Evolutionary conservation across 352 stramenopile species (phyloP).

Genomic region (Globisporangium sylvaticum): DNA sequence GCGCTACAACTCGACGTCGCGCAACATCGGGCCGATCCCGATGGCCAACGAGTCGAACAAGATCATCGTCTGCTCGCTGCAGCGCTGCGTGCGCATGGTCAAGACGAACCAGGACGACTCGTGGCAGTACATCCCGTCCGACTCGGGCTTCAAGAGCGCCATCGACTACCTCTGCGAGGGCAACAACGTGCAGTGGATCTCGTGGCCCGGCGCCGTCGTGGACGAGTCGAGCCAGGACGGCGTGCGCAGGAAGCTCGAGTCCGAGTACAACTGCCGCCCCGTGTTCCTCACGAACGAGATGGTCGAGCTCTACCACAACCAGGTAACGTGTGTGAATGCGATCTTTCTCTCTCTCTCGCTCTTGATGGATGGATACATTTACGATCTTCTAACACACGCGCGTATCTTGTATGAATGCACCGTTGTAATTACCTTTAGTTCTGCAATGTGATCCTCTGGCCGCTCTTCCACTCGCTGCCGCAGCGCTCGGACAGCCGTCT

Average conservation of each 20-base stretch:
- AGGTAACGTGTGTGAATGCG: slow-evolving; percentile 18
- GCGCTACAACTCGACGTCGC: slow-evolving; percentile 53
- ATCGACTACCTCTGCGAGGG: slow-evolving; percentile 67
- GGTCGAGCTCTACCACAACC: slow-evolving; percentile 84
- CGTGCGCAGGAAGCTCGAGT: slow-evolving; percentile 66
- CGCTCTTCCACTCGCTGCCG: slow-evolving; percentile 88
- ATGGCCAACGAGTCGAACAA: slow-evolving; percentile 79
- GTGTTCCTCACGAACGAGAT: slow-evolving; percentile 80
- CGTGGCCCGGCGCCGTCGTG: slow-evolving; percentile 81
- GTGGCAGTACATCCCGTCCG: slow-evolving; percentile 69
- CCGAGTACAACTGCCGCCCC: slow-evolving; percentile 80
- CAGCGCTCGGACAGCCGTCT: slow-evolving; percentile 65
- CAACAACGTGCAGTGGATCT: slow-evolving; percentile 89
- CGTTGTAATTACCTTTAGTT: slow-evolving; percentile 33
- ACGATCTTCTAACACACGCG: neutral
- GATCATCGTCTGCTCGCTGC: slow-evolving; percentile 72
- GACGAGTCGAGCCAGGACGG: slow-evolving; percentile 77
- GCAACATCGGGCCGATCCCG: slow-evolving; percentile 60
- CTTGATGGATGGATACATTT: neutral
- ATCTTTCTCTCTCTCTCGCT: neutral
- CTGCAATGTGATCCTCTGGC: slow-evolving; percentile 89
- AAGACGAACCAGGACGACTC: slow-evolving; percentile 66
- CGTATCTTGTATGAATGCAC: neutral
- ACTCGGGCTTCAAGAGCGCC: slow-evolving; percentile 64
- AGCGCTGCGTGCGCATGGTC: slow-evolving; percentile 70